A percentile compares a stretch with the other conserved stretches of the same genome.
phyloP scores from a whole-genome alignment of 2,329 filamentous ascomycete species.

The Coniochaeta hoffmannii region DNA sequence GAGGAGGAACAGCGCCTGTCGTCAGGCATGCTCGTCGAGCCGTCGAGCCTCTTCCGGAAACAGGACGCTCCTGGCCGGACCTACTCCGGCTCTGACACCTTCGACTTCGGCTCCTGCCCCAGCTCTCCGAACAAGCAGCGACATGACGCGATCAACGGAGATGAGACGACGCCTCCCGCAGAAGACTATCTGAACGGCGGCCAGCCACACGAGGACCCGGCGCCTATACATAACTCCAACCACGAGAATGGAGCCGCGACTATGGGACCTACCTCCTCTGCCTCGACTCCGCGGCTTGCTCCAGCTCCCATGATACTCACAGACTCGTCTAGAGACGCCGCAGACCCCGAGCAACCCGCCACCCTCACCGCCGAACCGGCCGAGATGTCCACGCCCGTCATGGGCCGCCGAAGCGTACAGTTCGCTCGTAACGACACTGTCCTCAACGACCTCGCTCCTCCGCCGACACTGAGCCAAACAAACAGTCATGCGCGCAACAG shows the following conservation, averaged over 20 bases:
- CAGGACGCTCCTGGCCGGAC: background rate
- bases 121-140: constrained; percentile 4
- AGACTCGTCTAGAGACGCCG: background rate
- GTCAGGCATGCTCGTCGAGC: background rate
- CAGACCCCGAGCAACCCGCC: constrained; percentile 7
- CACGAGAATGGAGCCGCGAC: background rate
- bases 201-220: constrained; percentile 21
- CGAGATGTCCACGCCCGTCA: constrained; percentile 23
- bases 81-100: constrained; percentile 14
- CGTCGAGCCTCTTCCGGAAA: background rate
- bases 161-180: constrained; percentile 11
- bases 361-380: constrained; percentile 6
- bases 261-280: constrained; percentile 8
- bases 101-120: constrained; percentile 17
- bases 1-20: background rate
- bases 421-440: constrained; percentile 54
- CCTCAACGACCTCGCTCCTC: constrained; percentile 29
- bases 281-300: constrained; percentile 2
- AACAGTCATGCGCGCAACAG: constrained; percentile 48
- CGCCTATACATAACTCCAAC: constrained; percentile 9
- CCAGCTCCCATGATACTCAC: background rate
- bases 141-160: constrained; percentile 8
- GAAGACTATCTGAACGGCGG: constrained; percentile 31
- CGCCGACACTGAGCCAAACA: background rate
- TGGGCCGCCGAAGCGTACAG: constrained; percentile 62